Conservation (phyloP, 495 filamentous ascomycete genomes). For the Xylaria grammica region DNA sequence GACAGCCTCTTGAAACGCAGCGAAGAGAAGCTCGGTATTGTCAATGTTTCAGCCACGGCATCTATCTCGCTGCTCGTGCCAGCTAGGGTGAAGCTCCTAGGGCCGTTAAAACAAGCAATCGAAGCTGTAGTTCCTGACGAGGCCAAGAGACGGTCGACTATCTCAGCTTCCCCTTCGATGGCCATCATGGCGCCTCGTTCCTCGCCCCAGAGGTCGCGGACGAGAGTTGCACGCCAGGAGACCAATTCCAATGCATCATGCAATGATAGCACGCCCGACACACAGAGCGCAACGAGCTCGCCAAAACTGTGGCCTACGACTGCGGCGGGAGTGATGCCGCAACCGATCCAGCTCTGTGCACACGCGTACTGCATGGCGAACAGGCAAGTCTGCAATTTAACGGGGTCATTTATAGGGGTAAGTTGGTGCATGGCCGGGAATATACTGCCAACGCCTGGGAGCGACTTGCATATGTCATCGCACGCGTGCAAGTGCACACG, state of each 20-base stretch:
- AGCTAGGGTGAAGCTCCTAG: slow-evolving; percentile 51
- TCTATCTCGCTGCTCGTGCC: slow-evolving; percentile 46
- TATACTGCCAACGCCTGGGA: slow-evolving; percentile 33
- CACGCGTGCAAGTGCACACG: slow-evolving; percentile 49
- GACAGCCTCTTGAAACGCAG: slow-evolving; percentile 41
- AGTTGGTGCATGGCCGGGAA: slow-evolving; percentile 52
- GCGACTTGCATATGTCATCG: slow-evolving; percentile 46
- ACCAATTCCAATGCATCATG: slow-evolving; percentile 49
- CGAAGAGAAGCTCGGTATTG: slow-evolving; percentile 3
- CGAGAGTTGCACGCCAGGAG: slow-evolving; percentile 43
- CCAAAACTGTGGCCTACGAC: slow-evolving; percentile 61
- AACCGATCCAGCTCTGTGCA: slow-evolving; percentile 55
- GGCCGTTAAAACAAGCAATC: slow-evolving; percentile 62
- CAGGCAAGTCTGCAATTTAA: slow-evolving; percentile 48
- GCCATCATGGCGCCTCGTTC: slow-evolving; percentile 56
- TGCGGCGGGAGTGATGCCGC: slow-evolving; percentile 38
- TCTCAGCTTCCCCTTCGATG: slow-evolving; percentile 30
- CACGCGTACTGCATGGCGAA: slow-evolving; percentile 55
- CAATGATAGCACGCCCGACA: slow-evolving; percentile 45
- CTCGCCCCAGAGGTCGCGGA: slow-evolving; percentile 41
- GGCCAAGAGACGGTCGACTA: background rate
- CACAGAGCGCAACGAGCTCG: slow-evolving; percentile 51
- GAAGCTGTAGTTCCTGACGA: slow-evolving; percentile 19
- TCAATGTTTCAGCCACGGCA: slow-evolving; percentile 27
- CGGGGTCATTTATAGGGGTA: slow-evolving; percentile 37